phyloP scores from a whole-genome alignment of 148 eudicot genomes.

The Silene conica region DNA sequence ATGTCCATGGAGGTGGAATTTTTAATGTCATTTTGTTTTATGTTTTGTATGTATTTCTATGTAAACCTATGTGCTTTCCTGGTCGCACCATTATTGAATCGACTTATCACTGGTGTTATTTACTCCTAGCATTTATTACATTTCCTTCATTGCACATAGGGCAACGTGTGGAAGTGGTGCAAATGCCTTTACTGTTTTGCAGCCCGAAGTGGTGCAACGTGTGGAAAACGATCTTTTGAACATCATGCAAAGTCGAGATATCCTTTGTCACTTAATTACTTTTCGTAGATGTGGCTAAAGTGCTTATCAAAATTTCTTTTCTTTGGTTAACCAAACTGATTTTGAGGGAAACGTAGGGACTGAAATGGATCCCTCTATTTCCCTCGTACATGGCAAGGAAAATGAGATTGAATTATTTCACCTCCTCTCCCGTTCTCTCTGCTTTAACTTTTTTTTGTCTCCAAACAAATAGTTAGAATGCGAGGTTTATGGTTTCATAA shows the following conservation, averaged over 20 bases:
- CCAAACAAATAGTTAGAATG: no score
- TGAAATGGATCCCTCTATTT: no score
- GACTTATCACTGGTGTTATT: background rate
- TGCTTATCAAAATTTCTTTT: no score
- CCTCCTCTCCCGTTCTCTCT: no score
- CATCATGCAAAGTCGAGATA: conserved; percentile 93
- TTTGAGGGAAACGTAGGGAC: no score
- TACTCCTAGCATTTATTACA: background rate
- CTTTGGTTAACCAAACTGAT: background rate
- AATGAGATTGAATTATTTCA: no score
- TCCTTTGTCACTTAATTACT: conserved; percentile 42
- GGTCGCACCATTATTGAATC: background rate
- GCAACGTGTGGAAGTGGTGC: no score
- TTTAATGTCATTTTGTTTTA: background rate
- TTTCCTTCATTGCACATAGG: background rate
- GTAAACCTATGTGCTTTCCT: background rate
- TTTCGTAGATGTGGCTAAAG: no score
- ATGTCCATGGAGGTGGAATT: background rate
- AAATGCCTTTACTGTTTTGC: conserved; percentile 28
- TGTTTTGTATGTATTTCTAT: background rate
- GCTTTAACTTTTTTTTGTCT: no score
- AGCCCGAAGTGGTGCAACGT: conserved; percentile 91
- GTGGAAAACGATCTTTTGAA: conserved; percentile 80
- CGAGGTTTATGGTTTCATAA: no score
- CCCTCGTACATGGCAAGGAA: no score